Conservation (phyloP, 1,139 yeast genomes). For the Blastobotrys aristatus region DNA sequence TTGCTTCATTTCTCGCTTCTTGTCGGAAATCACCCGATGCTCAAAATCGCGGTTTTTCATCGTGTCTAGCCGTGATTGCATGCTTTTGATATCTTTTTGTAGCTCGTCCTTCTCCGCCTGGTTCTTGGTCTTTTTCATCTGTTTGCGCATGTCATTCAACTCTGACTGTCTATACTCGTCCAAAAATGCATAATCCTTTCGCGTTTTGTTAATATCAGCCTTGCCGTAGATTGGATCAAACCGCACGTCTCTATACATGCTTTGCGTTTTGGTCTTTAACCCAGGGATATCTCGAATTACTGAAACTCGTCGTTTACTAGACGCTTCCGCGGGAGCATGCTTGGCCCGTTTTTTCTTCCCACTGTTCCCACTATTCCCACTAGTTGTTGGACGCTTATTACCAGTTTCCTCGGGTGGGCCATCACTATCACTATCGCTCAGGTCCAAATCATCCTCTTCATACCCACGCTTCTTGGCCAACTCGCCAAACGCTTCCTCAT, state of each 20-base stretch:
- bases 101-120: conserved; percentile 52
- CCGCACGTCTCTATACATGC: conserved; percentile 69
- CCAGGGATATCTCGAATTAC: conserved; percentile 74
- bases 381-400: neutral
- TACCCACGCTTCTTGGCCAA: conserved; percentile 30
- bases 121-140: conserved; percentile 55
- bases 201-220: conserved; percentile 57
- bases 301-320: conserved; percentile 68
- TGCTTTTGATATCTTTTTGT: conserved; percentile 39
- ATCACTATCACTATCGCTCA: conserved; percentile 20
- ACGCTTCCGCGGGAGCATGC: conserved; percentile 76
- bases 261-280: conserved; percentile 38
- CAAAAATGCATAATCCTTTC: conserved; percentile 76
- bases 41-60: conserved; percentile 74
- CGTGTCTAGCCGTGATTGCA: conserved; percentile 72
- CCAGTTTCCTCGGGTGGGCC: conserved; percentile 18
- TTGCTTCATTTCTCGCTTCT: conserved; percentile 45
- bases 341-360: conserved; percentile 37
- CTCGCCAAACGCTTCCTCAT: conserved; percentile 25
- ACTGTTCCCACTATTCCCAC: conserved; percentile 9
- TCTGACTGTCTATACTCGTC: conserved; percentile 81
- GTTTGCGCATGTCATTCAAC: conserved; percentile 51
- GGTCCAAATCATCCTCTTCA: conserved; percentile 24
- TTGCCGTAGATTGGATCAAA: conserved; percentile 88
- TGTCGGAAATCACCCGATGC: conserved; percentile 48